Evolutionary conservation across 208 protist species (phyloP).

Genomic region (Blastocrithidia nonstop): DNA sequence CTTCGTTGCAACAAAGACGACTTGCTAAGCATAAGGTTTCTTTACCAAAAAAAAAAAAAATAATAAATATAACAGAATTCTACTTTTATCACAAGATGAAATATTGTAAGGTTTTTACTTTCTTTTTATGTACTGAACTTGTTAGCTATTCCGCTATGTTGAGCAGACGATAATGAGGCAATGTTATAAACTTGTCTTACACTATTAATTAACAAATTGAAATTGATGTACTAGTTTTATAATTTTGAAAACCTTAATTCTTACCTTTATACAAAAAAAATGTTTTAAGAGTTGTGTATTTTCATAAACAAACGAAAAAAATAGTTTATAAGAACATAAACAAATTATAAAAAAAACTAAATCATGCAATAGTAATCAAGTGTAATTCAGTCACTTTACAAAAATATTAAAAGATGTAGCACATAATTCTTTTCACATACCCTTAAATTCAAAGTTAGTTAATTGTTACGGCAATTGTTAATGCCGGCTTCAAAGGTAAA

Average conservation of each 20-base stretch:
- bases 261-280: background rate
- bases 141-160: too few relatives aligned
- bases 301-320: background rate
- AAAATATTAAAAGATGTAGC: background rate
- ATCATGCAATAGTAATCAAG: background rate
- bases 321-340: background rate
- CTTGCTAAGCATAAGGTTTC: slow-evolving; percentile 8
- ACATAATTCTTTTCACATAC: background rate
- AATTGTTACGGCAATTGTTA: background rate
- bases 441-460: background rate
- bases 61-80: background rate
- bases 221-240: too few relatives aligned
- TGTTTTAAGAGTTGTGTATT: background rate
- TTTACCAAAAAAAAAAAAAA: background rate
- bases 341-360: background rate
- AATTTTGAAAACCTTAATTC: too few relatives aligned
- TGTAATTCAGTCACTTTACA: background rate
- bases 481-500: too few relatives aligned
- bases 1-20: background rate
- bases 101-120: background rate
- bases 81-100: background rate
- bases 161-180: too few relatives aligned
- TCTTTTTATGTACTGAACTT: background rate
- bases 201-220: too few relatives aligned
- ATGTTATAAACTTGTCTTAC: too few relatives aligned